A percentile compares a stretch with the other conserved stretches of the same genome.
Conservation (phyloP, 805 yeast species). For the Pichia rugopelliculosa region DNA sequence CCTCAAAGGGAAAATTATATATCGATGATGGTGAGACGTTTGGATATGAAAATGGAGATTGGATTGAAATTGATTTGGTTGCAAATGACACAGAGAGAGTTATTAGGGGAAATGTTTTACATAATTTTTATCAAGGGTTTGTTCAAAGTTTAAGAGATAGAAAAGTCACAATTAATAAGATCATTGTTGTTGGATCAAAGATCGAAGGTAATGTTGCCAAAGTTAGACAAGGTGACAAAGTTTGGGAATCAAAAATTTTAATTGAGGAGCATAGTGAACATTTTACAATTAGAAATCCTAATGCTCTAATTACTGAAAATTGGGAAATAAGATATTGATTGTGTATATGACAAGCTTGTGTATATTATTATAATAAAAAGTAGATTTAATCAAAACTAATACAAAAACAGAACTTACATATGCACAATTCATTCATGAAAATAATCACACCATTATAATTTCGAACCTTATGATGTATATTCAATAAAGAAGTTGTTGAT, state of each 20-base stretch:
- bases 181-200: slow-evolving; percentile 40
- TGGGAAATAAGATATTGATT: slow-evolving; percentile 34
- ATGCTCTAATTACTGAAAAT: slow-evolving; percentile 34
- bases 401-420: neutral
- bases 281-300: slow-evolving; percentile 41
- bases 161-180: slow-evolving; percentile 44
- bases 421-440: no score
- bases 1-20: slow-evolving; percentile 48
- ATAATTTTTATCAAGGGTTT: slow-evolving; percentile 18
- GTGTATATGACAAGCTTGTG: neutral
- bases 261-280: slow-evolving; percentile 11
- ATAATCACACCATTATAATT: neutral
- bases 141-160: slow-evolving; percentile 21
- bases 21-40: slow-evolving; percentile 82
- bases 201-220: neutral
- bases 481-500: neutral
- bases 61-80: slow-evolving; percentile 34
- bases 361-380: no score
- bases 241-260: slow-evolving; percentile 30
- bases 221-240: slow-evolving; percentile 31
- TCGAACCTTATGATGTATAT: neutral
- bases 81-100: slow-evolving; percentile 29
- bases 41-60: slow-evolving; percentile 46
- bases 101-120: slow-evolving; percentile 23
- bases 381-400: no score